phyloP scores from a whole-genome alignment of 2,329 filamentous ascomycete genomes.

The Setomelanomma holmii region DNA sequence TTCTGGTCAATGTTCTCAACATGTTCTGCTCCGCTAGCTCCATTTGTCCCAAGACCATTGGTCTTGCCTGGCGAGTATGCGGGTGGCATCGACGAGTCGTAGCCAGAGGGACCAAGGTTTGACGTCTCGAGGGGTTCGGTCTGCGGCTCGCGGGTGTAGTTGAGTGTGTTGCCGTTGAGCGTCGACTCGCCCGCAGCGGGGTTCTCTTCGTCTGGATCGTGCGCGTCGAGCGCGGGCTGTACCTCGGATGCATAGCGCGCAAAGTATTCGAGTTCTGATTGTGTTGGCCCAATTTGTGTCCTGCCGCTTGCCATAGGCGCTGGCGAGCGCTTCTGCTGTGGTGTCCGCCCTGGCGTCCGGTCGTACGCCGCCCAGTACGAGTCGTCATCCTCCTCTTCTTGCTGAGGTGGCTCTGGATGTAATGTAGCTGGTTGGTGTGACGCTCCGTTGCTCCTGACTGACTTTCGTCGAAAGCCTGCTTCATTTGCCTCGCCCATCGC shows the following conservation, averaged over 20 bases:
- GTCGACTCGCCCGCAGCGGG: slow-evolving; percentile 58
- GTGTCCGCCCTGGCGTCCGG: slow-evolving; percentile 61
- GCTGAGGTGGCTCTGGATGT: slow-evolving; percentile 21
- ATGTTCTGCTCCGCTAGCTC: slow-evolving; percentile 28
- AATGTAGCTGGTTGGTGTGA: slow-evolving; percentile 13
- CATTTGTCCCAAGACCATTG: slow-evolving; percentile 2
- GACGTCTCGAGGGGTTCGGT: slow-evolving; percentile 54
- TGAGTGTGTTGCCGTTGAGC: slow-evolving; percentile 60
- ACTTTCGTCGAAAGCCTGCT: slow-evolving; percentile 44
- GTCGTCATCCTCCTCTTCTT: slow-evolving; percentile 69
- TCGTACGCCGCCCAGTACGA: slow-evolving; percentile 86
- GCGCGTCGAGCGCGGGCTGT: slow-evolving; percentile 80
- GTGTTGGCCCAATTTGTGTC: slow-evolving; percentile 44
- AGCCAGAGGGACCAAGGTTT: slow-evolving; percentile 38
- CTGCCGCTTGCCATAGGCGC: slow-evolving; percentile 58
- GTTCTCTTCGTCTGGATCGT: slow-evolving; percentile 76
- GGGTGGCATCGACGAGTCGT: slow-evolving; percentile 43
- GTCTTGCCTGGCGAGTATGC: slow-evolving; percentile 15
- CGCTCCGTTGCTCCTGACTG: slow-evolving; percentile 26
- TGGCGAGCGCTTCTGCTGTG: slow-evolving; percentile 64
- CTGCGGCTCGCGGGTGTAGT: slow-evolving; percentile 49
- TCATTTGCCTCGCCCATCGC: slow-evolving; percentile 69
- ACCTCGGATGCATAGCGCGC: slow-evolving; percentile 76
- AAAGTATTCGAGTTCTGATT: slow-evolving; percentile 74
- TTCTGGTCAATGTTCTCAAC: slow-evolving; percentile 30